Conservation (phyloP, 495 filamentous ascomycete genomes). For the Parathielavia appendiculata region DNA sequence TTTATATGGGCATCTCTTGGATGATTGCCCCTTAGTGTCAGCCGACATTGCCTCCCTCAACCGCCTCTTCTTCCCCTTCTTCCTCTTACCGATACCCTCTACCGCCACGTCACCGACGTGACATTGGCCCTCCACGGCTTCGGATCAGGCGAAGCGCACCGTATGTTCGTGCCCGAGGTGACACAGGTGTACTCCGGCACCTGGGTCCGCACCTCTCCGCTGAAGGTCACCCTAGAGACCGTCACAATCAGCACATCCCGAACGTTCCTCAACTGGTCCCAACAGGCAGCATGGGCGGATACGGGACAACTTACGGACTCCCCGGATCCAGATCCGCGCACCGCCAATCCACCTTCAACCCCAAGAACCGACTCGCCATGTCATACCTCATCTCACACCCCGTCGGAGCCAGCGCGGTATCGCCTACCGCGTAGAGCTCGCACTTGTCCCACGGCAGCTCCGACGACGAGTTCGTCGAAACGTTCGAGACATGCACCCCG, state of each 20-base stretch:
- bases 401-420: slow-evolving; percentile 19
- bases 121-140: slow-evolving; percentile 11
- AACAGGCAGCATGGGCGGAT: not conserved
- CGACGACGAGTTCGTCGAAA: not conserved
- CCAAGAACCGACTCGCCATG: slow-evolving; percentile 8
- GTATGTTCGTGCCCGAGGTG: slow-evolving; percentile 1
- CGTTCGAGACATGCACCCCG: not conserved
- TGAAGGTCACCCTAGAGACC: slow-evolving; percentile 9
- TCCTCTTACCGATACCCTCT: no score
- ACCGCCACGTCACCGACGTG: slow-evolving; percentile 8
- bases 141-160: not conserved
- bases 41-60: no score
- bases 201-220: slow-evolving; percentile 11
- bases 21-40: no score
- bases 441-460: slow-evolving; percentile 24
- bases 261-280: no score
- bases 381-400: slow-evolving; percentile 22
- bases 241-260: not conserved
- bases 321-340: slow-evolving; percentile 27
- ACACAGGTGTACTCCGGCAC: slow-evolving; percentile 8
- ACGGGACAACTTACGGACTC: slow-evolving; percentile 24
- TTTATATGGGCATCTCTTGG: no score
- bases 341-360: slow-evolving; percentile 24
- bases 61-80: no score
- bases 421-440: slow-evolving; percentile 17